These are phyloP conservation scores for Picea glauca DNA, from an alignment of 75 land plant species.

Conservation along the genomic window DNA sequence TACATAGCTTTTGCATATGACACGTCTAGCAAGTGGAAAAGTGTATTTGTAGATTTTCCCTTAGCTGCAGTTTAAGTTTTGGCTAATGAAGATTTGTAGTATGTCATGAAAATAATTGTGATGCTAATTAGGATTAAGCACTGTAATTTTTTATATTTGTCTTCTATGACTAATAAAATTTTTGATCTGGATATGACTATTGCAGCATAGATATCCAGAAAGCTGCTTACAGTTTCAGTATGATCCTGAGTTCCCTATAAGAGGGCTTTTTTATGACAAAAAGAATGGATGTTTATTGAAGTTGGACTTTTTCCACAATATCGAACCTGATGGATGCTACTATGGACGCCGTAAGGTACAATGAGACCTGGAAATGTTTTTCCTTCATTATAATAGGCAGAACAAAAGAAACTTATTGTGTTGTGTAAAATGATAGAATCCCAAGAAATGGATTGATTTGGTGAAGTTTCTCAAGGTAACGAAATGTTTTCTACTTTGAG, in stretches of 20 bases:
- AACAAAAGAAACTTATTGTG: background rate
- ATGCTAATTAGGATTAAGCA: background rate
- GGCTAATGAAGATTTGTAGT: background rate
- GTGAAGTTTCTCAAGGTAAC: background rate
- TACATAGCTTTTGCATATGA: background rate
- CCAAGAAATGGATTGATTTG: background rate
- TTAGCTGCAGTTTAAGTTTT: background rate
- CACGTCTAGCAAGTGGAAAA: background rate
- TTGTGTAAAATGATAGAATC: background rate
- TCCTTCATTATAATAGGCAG: background rate
- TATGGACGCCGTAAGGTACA: conserved; percentile 93
- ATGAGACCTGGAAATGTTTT: too few species aligned
- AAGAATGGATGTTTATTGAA: conserved; percentile 83
- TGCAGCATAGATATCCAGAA: conserved; percentile 91
- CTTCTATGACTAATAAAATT: background rate
- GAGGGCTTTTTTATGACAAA: conserved; percentile 95
- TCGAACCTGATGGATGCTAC: conserved; percentile 86
- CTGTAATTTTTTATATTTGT: background rate
- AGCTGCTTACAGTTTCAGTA: conserved; percentile 77
- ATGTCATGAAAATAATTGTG: background rate
- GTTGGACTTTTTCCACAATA: conserved; percentile 93
- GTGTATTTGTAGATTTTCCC: background rate
- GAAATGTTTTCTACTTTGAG: background rate
- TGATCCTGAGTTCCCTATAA: conserved; percentile 81
- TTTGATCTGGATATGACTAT: conserved; percentile 18